A percentile compares a stretch with the other conserved stretches of the same genome.
Evolutionary conservation across 140 eudicot genomes (phyloP).

Genomic region (Anethum foeniculum): DNA sequence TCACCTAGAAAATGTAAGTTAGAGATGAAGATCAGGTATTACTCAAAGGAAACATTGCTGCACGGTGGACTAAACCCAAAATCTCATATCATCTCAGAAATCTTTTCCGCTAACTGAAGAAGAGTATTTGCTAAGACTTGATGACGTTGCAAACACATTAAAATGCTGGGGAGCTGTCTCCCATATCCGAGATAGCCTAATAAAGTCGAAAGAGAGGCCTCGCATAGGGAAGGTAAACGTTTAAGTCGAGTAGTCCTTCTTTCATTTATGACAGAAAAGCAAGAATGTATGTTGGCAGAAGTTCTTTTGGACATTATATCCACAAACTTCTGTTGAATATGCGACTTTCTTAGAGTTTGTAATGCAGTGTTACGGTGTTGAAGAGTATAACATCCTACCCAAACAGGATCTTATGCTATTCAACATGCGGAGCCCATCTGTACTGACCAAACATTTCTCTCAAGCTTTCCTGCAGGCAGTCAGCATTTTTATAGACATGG

Average conservation of each 20-base stretch:
- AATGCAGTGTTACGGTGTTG: not conserved
- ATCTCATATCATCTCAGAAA: conserved; percentile 35
- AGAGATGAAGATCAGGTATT: not conserved
- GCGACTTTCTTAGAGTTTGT: not conserved
- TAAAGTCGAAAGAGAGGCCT: conserved; percentile 78
- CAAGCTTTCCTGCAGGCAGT: conserved; percentile 56
- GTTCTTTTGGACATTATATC: not conserved
- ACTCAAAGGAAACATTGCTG: not conserved
- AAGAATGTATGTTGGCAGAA: not conserved
- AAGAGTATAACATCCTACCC: too few species aligned
- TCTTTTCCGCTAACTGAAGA: conserved; percentile 96
- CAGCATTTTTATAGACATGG: conserved; percentile 97
- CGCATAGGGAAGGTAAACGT: conserved; percentile 82
- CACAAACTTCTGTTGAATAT: not conserved
- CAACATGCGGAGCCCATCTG: too few species aligned
- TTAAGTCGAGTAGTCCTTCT: not conserved
- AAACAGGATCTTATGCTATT: too few species aligned
- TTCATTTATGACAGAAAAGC: not conserved
- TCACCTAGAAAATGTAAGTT: not conserved
- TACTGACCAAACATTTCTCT: not conserved
- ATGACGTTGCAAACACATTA: conserved; percentile 89
- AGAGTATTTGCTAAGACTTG: conserved; percentile 92
- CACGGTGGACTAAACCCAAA: not conserved
- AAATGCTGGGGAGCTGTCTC: conserved; percentile 99
- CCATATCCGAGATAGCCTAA: conserved; percentile 78